Evolutionary conservation across 2,329 filamentous ascomycete species (phyloP), one percentile per base, ranked within the genome.

Genomic region (Aspergillus sclerotialis): DNA sequence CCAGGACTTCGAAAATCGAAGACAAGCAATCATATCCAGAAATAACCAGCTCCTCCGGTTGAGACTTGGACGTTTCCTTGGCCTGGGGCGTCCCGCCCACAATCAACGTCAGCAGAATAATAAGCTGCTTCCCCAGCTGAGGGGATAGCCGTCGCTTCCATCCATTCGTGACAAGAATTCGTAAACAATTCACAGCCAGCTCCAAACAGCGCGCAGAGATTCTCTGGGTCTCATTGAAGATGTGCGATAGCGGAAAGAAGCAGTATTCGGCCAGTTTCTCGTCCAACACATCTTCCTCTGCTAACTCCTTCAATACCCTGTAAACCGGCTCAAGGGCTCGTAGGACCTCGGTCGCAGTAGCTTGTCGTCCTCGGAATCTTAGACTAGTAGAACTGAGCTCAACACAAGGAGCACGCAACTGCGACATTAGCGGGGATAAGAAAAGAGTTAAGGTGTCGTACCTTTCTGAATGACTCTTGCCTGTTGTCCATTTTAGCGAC

Each of bases 161-260:
- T 43, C 88, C 89, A 57, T 84, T 68, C 24, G 73, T 64, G 24
- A 96, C 73, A 17, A 98, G 70, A 11, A 87, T 65, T 8, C 76
- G 72, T 21, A 95, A 67, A 46, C 84, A 90, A 55, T 79, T 78
- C 29, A 95, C 69, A 18, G 82, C 80, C 28, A 84, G 63, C 56
- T 98, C 92, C 6, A 92, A 65, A 26, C 59, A 63, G 33, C 75
- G 73, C 30, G 84, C 74, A 1, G 89, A 80, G 35, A 89, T 77
- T 30, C 74, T 70, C 42, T 83, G 76, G 46, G 85, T 82, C 42
- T 80, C 75, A 38, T 86, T 81, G 49, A 98, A 81, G 25, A 96
- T 78, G 48, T 92, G 83, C 1, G 86, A 88, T 0, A 98, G 68
- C 0, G 92, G 92, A 43, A 95, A 94, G 68, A 96, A 96, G 52